Base-by-base conservation (phyloP, 805 yeast species). In the Metschnikowia lochheadii region DNA sequence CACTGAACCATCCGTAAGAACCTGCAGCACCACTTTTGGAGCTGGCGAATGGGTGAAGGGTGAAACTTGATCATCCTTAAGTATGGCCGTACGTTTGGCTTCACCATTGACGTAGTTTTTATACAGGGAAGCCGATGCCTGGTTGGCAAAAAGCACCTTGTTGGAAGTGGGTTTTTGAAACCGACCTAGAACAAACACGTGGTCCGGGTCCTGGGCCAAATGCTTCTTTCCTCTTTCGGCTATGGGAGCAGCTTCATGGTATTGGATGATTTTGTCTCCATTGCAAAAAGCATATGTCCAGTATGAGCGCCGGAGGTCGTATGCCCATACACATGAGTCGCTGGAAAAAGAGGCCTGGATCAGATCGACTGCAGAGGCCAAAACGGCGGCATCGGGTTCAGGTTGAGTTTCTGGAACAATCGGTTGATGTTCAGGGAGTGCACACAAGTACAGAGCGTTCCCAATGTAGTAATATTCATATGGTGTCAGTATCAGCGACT, bases 231-330 rank as follows among this genome's bases (percentile, higher is more conserved):
- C 63, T 17, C 59, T 51, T 6, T 62, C 49, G 29, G 57, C 66
- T 2, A 17, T 20, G 14, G 54, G 20, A 4, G 52, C 53, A 20
- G 63, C 64, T 40, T 69, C 69, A 54, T 78, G 83, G 60, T 72
- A 78, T 59, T 82, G 87, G 13, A 72, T 65, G 36, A 82, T 61
- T 41, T 72, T 69, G 50, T 71, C 75, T 5, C 78, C 80, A 52
- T 68, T 73, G 58, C 85, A 80, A 48, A 73, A 74, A 3, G 72
- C 76, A 55, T 76, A 80, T 11, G 77, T 75, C 84, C 85, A 82
- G 60, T 79, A 82, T n/a, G 75, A 77, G 35, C 71, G 69, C 37
- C 51, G 49, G 37, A 55, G 50, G 2, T 56, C 59, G 54, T 55
- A 55, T 18, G 60, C 57, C 53, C 51, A 56, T 15, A 56, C 44